A percentile compares a stretch with the other conserved stretches of the same genome.
Conservation (phyloP, 306 rosid species). For the Potentilla sterilis region DNA sequence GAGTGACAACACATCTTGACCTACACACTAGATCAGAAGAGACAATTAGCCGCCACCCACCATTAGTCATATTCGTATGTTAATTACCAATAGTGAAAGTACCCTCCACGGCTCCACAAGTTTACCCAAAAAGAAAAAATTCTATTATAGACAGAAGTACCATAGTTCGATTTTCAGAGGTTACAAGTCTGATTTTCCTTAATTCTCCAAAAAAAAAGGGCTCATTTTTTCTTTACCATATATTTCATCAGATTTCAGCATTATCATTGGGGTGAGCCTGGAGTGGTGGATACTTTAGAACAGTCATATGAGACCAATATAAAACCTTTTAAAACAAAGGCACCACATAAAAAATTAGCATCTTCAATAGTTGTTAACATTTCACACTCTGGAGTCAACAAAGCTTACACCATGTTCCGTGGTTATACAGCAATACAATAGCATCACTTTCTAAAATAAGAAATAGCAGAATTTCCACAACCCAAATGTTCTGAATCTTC, state of each 20-base stretch:
- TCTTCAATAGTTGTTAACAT: slow-evolving; percentile 36
- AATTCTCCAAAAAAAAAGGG: too few relatives aligned
- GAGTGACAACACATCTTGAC: neutral
- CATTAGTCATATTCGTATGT: neutral
- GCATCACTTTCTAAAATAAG: slow-evolving; percentile 30
- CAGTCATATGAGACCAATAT: slow-evolving; percentile 7
- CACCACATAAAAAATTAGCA: slow-evolving; percentile 22
- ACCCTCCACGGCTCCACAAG: neutral
- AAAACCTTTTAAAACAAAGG: slow-evolving; percentile 15
- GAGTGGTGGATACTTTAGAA: neutral
- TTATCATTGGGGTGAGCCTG: neutral
- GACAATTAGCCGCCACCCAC: neutral
- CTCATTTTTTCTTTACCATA: neutral
- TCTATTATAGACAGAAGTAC: neutral
- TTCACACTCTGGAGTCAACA: slow-evolving; percentile 46
- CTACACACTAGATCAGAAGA: neutral
- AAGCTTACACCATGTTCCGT: slow-evolving; percentile 36
- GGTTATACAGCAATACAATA: slow-evolving; percentile 58
- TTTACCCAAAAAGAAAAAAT: too few relatives aligned
- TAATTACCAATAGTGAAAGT: neutral
- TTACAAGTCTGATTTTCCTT: neutral
- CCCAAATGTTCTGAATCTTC: slow-evolving; percentile 22
- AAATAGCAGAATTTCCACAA: slow-evolving; percentile 23
- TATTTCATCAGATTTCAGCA: neutral
- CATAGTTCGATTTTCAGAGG: neutral